Evolutionary conservation across 768 basidiomycete genomes (phyloP).

Genomic region (Cantharellus anzutake): DNA sequence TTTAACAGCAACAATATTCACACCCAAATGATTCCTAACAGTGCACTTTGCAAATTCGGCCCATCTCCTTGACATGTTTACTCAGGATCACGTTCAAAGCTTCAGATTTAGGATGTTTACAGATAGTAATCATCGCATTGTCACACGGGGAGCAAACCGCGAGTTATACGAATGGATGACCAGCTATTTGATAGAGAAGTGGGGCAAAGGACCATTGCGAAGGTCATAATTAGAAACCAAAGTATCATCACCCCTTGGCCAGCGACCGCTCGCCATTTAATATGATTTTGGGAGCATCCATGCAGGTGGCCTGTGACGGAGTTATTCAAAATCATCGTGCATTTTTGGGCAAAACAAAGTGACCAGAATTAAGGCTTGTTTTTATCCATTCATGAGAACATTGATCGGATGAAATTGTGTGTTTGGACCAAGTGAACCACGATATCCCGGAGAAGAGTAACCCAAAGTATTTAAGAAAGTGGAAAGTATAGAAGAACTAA

Average conservation of each 20-base stretch:
- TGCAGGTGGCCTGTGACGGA: neutral
- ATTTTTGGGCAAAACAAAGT: no score
- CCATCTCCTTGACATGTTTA: conserved; percentile 85
- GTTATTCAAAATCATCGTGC: neutral
- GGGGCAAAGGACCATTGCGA: conserved; percentile 34
- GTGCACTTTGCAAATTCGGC: conserved; percentile 90
- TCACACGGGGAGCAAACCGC: conserved; percentile 50
- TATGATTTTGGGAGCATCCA: neutral
- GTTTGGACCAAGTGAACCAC: no score
- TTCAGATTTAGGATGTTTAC: conserved; percentile 87
- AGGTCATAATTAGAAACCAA: conserved; percentile 2
- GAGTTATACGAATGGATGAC: conserved; percentile 83
- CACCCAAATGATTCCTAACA: neutral
- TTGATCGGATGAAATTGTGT: no score
- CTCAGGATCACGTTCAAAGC: conserved; percentile 43
- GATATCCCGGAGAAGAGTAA: no score
- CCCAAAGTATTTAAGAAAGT: no score
- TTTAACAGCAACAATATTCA: neutral
- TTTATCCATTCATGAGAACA: no score
- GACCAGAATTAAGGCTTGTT: no score
- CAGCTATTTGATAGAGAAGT: conserved; percentile 71
- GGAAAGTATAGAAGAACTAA: no score
- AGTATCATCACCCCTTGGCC: neutral
- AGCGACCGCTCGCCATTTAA: neutral
- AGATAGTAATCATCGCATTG: conserved; percentile 79